Base-by-base conservation (phyloP, 2,329 filamentous ascomycete species). In the Xylariaceae sp. region DNA sequence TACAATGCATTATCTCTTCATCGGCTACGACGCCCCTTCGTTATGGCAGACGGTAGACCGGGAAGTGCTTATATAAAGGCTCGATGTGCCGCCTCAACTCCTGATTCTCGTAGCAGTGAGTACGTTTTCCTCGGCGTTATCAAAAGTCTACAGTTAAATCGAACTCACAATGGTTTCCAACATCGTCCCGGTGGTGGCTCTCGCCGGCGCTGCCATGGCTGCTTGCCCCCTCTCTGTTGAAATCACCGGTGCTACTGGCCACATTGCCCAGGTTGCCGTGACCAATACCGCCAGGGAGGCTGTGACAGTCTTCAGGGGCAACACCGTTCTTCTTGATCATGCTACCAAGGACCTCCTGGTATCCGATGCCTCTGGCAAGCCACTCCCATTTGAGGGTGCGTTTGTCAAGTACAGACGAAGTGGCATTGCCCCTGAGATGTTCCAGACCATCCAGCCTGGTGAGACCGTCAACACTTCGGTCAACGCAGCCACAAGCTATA, bases 161-260 rank as follows among this genome's bases (percentile, higher is more conserved):
- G 39, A 16, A 8, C 47, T 56, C 58, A 57, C 9, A 16, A 61
- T 61, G 59, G 49, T 61, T 39, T 57, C 59, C 26, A 57, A 59
- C n/a, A 49, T 61, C 21, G 46, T 61, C 39, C 53, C 59, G 15
- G 54, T 58, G 18, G 59, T 47, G 32, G 57, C 57, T 36, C 50
- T 59, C 2, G 59, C 57, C n/a, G 59, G 59, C 52, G 54, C 53
- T 18, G 59, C 59, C 15, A 58, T 61, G 50, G 59, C 59, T 47
- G 57, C 57, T 41, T 61, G 59, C 57, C 59, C 59, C 47, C 54
- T 61, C 21, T 52, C 57, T 12, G 57, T 61, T 26, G 50, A 61
- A 42, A 53, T 61, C 40, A 59, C 59, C 21, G 47, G 51, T 6
- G 51, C 57, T 22, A 53, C 50, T 32, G 41, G 26, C 29, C 54